A percentile compares a stretch with the other conserved stretches of the same genome.
Conservation (phyloP, 345 rosid species). For the Eucalyptus pauciflora region DNA sequence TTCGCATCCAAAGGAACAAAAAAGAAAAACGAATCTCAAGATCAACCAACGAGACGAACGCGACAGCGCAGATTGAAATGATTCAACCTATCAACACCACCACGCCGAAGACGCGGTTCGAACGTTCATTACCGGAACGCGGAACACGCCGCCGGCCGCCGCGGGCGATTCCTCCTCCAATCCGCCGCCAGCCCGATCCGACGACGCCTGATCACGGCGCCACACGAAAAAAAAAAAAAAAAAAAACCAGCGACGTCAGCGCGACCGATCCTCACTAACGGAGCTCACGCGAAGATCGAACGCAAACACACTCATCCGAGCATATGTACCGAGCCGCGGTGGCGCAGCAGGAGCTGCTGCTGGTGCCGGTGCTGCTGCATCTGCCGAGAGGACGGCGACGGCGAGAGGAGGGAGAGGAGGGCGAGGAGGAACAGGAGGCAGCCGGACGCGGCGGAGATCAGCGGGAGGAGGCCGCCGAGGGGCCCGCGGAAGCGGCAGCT, state of each 20-base stretch:
- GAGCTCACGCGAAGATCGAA: neutral
- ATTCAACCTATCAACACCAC: neutral
- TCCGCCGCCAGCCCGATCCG: conserved; percentile 10
- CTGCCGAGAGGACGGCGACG: conserved; percentile 38
- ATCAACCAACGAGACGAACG: neutral
- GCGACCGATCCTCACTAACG: neutral
- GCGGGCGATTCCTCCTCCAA: conserved; percentile 9
- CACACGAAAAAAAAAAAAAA: neutral
- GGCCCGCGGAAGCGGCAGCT: conserved; percentile 42
- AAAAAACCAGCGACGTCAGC: neutral
- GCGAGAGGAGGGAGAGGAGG: conserved; percentile 25
- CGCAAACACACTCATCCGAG: neutral
- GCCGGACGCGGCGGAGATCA: conserved; percentile 44
- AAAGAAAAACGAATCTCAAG: neutral
- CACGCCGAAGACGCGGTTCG: neutral
- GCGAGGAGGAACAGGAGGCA: conserved; percentile 47
- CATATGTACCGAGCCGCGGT: conserved; percentile 3
- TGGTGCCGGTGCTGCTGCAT: conserved; percentile 15
- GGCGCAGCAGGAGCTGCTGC: conserved; percentile 9
- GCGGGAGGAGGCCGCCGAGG: conserved; percentile 24
- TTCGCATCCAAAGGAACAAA: neutral
- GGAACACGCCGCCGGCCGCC: conserved; percentile 6
- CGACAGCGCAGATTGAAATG: neutral
- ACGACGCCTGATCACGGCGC: neutral
- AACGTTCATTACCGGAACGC: conserved; percentile 41